phyloP scores from a whole-genome alignment of 108 stramenopile species.

The Cyclostephanos invisitatus region DNA sequence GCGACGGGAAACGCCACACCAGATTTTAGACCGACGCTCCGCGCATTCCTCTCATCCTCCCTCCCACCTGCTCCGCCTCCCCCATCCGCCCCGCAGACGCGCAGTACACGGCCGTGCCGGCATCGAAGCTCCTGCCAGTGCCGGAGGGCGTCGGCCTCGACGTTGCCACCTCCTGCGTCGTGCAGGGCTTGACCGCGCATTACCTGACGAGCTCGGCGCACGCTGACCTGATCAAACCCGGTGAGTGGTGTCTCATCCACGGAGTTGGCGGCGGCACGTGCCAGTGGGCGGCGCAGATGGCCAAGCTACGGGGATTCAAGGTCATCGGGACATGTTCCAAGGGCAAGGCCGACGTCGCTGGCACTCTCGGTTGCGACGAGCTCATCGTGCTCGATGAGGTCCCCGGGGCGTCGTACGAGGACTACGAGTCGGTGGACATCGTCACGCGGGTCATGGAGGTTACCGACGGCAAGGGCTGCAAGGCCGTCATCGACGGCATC shows the following conservation, averaged over 20 bases:
- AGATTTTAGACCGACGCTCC: too few species aligned
- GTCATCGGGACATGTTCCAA: constrained; percentile 63
- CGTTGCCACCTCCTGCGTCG: constrained; percentile 49
- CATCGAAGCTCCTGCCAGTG: constrained; percentile 51
- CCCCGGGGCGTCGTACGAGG: constrained; percentile 54
- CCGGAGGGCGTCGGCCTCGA: constrained; percentile 64
- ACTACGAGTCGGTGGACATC: constrained; percentile 60
- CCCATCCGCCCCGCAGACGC: constrained; percentile 12
- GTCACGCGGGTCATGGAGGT: constrained; percentile 58
- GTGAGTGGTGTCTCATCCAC: constrained; percentile 66
- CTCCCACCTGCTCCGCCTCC: background rate
- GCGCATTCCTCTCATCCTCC: too few species aligned
- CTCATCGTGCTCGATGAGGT: constrained; percentile 67
- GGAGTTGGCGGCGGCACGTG: constrained; percentile 67
- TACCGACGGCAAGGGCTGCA: constrained; percentile 59
- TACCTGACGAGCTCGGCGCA: constrained; percentile 52
- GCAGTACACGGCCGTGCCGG: constrained; percentile 61
- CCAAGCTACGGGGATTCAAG: constrained; percentile 57
- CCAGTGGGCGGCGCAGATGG: constrained; percentile 73
- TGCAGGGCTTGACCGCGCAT: constrained; percentile 71
- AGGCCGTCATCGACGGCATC: constrained; percentile 69
- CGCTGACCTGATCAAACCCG: constrained; percentile 49
- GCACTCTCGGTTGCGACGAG: constrained; percentile 50
- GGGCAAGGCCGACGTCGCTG: constrained; percentile 54
- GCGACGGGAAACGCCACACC: too few species aligned